These are phyloP conservation scores for Komagataella ulmi DNA, from an alignment of 805 yeast species.

Conservation along the genomic window DNA sequence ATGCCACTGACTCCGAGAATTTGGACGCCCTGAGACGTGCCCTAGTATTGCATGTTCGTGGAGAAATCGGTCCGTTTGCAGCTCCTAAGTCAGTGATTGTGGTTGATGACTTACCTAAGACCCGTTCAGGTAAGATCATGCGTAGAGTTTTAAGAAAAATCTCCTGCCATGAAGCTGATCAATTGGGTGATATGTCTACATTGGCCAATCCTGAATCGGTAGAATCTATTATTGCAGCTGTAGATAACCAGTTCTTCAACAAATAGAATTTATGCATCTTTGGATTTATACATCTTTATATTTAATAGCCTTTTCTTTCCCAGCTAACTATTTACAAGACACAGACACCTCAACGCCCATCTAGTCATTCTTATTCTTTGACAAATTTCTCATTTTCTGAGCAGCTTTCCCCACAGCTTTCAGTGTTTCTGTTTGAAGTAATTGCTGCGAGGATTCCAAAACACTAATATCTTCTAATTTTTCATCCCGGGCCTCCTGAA, in stretches of 20 bases:
- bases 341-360: background rate
- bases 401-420: background rate
- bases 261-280: conserved; percentile 8
- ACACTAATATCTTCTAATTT: conserved; percentile 8
- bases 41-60: conserved; percentile 78
- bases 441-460: background rate
- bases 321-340: background rate
- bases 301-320: background rate
- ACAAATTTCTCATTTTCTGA: background rate
- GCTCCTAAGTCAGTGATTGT: conserved; percentile 80
- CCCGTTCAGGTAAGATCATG: conserved; percentile 98
- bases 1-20: conserved; percentile 24
- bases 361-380: background rate
- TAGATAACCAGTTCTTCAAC: conserved; percentile 29
- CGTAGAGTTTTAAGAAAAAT: conserved; percentile 93
- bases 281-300: background rate
- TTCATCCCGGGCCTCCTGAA: conserved; percentile 16
- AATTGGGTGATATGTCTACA: conserved; percentile 86
- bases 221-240: conserved; percentile 59
- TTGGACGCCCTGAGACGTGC: conserved; percentile 54
- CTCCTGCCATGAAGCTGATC: conserved; percentile 83
- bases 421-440: background rate
- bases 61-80: conserved; percentile 89
- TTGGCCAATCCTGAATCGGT: conserved; percentile 80
- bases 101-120: conserved; percentile 91